Conservation (phyloP, 1,139 yeast species). For the Kluyveromyces sp. region DNA sequence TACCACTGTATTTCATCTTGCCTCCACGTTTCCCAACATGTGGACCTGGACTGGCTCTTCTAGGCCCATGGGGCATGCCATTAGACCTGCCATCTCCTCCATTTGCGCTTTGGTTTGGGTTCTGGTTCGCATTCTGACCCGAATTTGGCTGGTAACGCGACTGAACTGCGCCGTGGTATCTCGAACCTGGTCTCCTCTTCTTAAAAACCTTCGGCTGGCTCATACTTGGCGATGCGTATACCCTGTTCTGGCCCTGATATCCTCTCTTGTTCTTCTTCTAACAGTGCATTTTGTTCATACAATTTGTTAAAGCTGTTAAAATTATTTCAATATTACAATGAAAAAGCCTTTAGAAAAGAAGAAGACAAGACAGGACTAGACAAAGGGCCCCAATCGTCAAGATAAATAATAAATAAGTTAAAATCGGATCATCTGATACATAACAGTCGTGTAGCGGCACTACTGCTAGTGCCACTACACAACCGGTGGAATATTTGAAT, state of each 20-base stretch:
- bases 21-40: background rate
- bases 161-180: conserved; percentile 1
- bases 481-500: too few species aligned
- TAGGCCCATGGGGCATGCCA: background rate
- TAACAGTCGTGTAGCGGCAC: too few species aligned
- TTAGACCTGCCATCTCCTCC: background rate
- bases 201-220: background rate
- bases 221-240: background rate
- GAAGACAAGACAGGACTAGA: too few species aligned
- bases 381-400: too few species aligned
- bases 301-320: background rate
- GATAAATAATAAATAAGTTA: too few species aligned
- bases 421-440: too few species aligned
- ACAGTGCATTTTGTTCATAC: background rate
- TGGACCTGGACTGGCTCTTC: background rate
- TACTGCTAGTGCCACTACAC: too few species aligned
- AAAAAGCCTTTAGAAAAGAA: too few species aligned
- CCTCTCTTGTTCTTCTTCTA: background rate
- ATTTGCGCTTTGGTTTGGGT: background rate
- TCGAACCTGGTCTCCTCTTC: conserved; percentile 1
- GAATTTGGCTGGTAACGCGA: conserved; percentile 1
- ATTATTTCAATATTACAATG: background rate
- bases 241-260: background rate
- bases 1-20: background rate
- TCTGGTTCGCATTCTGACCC: background rate